A percentile compares a stretch with the other conserved stretches of the same genome.
phyloP scores from a whole-genome alignment of 2,329 filamentous ascomycete genomes.

The Sarocladium brachiariae region DNA sequence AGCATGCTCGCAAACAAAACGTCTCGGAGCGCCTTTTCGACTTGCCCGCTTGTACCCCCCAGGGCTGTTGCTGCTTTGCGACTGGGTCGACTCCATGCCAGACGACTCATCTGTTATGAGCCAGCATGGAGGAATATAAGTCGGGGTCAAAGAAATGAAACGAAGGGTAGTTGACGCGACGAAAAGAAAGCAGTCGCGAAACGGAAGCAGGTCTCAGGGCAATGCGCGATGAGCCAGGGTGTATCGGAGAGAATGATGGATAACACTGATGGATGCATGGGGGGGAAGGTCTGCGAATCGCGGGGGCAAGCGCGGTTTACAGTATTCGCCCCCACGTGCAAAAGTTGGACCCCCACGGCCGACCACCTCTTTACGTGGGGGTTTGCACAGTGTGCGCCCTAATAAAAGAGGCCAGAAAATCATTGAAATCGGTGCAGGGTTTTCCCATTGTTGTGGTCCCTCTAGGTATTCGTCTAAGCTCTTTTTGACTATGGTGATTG shows the following conservation, averaged over 20 bases:
- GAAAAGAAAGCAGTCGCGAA: neutral
- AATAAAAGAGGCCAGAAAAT: neutral
- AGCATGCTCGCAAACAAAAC: slow-evolving; percentile 59
- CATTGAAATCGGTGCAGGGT: neutral
- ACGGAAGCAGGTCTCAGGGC: slow-evolving; percentile 3
- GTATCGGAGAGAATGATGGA: slow-evolving; percentile 2
- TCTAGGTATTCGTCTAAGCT: neutral
- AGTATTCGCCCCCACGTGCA: slow-evolving; percentile 4
- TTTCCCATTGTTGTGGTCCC: neutral
- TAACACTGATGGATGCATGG: slow-evolving; percentile 4
- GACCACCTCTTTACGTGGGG: neutral
- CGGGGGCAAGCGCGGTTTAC: neutral
- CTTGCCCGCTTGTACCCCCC: slow-evolving; percentile 43
- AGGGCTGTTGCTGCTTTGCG: slow-evolving; percentile 12
- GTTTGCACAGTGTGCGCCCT: neutral
- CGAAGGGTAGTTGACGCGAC: neutral
- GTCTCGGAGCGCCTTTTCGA: slow-evolving; percentile 41
- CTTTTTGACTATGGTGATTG: neutral
- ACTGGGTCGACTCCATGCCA: slow-evolving; percentile 17
- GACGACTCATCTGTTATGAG: slow-evolving; percentile 3
- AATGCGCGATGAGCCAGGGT: neutral
- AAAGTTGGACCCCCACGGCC: neutral
- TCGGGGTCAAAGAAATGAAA: neutral
- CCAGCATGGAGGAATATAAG: neutral
- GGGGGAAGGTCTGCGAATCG: slow-evolving; percentile 6